Base-by-base conservation (phyloP, 129 eudicot genomes). In the Helianthus tuberosus region DNA sequence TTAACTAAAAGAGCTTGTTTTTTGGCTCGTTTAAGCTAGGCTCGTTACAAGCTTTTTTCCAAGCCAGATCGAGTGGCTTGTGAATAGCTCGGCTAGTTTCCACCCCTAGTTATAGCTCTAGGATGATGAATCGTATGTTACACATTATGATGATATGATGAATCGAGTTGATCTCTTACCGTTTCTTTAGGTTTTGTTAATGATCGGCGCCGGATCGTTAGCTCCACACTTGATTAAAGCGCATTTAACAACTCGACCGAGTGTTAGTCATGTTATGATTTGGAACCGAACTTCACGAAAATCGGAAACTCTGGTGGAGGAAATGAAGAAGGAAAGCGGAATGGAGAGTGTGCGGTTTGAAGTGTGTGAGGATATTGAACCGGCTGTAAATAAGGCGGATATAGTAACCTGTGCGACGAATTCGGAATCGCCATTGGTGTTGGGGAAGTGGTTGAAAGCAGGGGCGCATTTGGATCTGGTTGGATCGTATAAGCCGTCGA, bases 401-500 rank as follows among this genome's bases (percentile, higher is more conserved):
- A 64, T 93, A 15, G 85, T 93, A 66, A 88, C 83, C 67, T 93
- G 98, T 44, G 98, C 97, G 0, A 93, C 98, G 10, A 90, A 83
- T 66, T 86, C 96, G 0, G 88, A 84, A 74, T 46, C 48, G 50
- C 83, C 92, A 55, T 77, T 93, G 86, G 97, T 93, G 38, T 77
- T 66, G 72, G 98, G 98, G 58, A 70, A 20, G 91, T 78, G 83
- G 77, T 63, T 93, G 86, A 93, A 88, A 80, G 80, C 23, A 0
- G 98, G 98, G 43, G 88, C 87, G 2, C 98, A 93, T 81, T 66
- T 93, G 90, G 98, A 93, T 73, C 43, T 93, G 83, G 97, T 93
- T 58, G 98, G 98, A 32, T 90, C 98, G 72, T 93, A 84, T 64
- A 90, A 82, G 83, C 84, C 80, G 29, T 73, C 89, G 11, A 93